Conservation (phyloP, 768 basidiomycete species). For the Xanthoconium purpureum region DNA sequence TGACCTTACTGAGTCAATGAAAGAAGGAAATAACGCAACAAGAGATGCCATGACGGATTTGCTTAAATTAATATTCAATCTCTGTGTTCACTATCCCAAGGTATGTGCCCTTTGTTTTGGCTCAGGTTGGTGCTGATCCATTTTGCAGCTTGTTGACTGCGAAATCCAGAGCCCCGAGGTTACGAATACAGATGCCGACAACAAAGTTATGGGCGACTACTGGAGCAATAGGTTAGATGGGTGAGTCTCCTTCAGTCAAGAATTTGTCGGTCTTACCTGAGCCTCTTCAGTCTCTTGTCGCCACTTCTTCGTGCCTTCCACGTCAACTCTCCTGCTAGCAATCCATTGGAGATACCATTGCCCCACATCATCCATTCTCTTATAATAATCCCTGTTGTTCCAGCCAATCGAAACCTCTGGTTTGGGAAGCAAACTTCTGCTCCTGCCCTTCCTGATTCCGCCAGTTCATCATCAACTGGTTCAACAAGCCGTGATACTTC, state of each 20-base stretch:
- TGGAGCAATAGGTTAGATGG: constrained; percentile 74
- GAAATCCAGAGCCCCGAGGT: constrained; percentile 40
- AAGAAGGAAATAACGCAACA: constrained; percentile 39
- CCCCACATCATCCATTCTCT: constrained; percentile 81
- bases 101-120: constrained; percentile 31
- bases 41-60: constrained; percentile 79
- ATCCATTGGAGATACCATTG: constrained; percentile 69
- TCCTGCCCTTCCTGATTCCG: constrained; percentile 36
- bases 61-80: constrained; percentile 81
- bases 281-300: constrained; percentile 49
- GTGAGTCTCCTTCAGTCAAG: constrained; percentile 39
- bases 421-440: constrained; percentile 45
- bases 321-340: constrained; percentile 55
- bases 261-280: not conserved
- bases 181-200: constrained; percentile 12
- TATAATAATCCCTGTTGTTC: constrained; percentile 69
- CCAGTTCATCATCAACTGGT: constrained; percentile 30
- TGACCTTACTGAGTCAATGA: constrained; percentile 45
- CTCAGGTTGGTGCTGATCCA: not conserved
- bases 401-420: constrained; percentile 59
- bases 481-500: constrained; percentile 10
- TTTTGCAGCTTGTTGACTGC: constrained; percentile 36
- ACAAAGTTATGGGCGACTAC: constrained; percentile 63
- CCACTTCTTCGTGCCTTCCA: constrained; percentile 71
- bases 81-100: constrained; percentile 79